phyloP scores from a whole-genome alignment of 2,329 filamentous ascomycete genomes.

The Trichocomaceae sp. region DNA sequence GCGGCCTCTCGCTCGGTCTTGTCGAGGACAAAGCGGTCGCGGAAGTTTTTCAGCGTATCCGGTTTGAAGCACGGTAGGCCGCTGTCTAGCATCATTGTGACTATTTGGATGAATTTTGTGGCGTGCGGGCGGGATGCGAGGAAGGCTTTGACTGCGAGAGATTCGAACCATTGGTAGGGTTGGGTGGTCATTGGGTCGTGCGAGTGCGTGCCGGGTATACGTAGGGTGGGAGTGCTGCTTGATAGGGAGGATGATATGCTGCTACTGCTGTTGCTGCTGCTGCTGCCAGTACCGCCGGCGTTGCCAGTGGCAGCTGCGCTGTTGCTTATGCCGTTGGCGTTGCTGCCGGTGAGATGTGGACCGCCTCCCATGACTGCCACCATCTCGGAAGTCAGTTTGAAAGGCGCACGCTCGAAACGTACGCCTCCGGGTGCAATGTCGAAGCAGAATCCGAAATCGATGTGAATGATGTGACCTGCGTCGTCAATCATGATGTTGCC shows the following conservation, averaged over 20 bases:
- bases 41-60: conserved; percentile 87
- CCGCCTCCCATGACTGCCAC: conserved; percentile 96
- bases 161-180: conserved; percentile 91
- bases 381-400: conserved; percentile 98
- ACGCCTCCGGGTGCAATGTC: conserved; percentile 96
- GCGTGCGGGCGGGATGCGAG: conserved; percentile 78
- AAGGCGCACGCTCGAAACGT: conserved; percentile 94
- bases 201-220: conserved; percentile 27
- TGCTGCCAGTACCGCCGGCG: not conserved
- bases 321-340: conserved; percentile 14
- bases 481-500: conserved; percentile 99
- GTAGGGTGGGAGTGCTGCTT: conserved; percentile 13
- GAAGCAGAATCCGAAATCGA: conserved; percentile 99
- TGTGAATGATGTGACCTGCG: conserved; percentile 92
- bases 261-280: no score
- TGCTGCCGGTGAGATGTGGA: conserved; percentile 23
- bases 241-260: not conserved
- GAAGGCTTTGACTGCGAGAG: conserved; percentile 92
- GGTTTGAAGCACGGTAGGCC: conserved; percentile 97
- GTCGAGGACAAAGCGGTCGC: conserved; percentile 85
- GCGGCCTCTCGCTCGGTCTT: conserved; percentile 88
- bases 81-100: conserved; percentile 91
- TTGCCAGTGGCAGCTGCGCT: not conserved
- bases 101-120: conserved; percentile 82
- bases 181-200: conserved; percentile 62